phyloP scores from a whole-genome alignment of 2,329 filamentous ascomycete genomes.

The Colletotrichum sp. region DNA sequence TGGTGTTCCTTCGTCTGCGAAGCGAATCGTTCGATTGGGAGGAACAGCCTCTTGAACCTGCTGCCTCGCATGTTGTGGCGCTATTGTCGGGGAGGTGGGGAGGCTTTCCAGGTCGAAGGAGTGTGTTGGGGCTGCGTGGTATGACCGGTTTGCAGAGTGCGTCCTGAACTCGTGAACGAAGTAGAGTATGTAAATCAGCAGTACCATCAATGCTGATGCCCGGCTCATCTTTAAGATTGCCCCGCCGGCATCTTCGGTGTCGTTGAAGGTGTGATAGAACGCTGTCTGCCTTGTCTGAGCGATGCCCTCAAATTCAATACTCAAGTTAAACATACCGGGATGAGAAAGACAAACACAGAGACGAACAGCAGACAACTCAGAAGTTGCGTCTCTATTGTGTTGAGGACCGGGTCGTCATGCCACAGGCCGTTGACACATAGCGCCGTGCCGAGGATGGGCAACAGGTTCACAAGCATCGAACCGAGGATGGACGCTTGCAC shows the following conservation, averaged over 20 bases:
- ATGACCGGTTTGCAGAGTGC: constrained; percentile 62
- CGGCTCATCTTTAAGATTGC: constrained; percentile 76
- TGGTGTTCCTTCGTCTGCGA: constrained; percentile 27
- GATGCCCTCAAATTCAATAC: neutral
- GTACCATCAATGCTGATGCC: constrained; percentile 76
- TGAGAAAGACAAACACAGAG: constrained; percentile 42
- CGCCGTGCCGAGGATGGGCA: constrained; percentile 78
- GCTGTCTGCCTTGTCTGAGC: constrained; percentile 36
- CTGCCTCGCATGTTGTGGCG: neutral
- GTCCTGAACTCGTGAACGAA: constrained; percentile 74
- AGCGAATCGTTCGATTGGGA: constrained; percentile 31
- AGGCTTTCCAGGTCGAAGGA: neutral
- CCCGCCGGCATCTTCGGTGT: constrained; percentile 57
- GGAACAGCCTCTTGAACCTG: neutral
- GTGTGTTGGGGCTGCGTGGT: constrained; percentile 44
- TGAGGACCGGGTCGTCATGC: constrained; percentile 63
- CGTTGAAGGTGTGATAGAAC: constrained; percentile 58
- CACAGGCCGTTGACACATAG: constrained; percentile 73
- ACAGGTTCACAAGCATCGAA: constrained; percentile 77
- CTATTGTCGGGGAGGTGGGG: neutral
- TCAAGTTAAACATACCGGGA: constrained; percentile 32
- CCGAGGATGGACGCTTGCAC: constrained; percentile 79
- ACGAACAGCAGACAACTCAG: constrained; percentile 41
- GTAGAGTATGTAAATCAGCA: constrained; percentile 76
- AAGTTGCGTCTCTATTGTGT: constrained; percentile 37